Base-by-base conservation (phyloP, 768 basidiomycete species). In the Amanita pseudoporphyria region DNA sequence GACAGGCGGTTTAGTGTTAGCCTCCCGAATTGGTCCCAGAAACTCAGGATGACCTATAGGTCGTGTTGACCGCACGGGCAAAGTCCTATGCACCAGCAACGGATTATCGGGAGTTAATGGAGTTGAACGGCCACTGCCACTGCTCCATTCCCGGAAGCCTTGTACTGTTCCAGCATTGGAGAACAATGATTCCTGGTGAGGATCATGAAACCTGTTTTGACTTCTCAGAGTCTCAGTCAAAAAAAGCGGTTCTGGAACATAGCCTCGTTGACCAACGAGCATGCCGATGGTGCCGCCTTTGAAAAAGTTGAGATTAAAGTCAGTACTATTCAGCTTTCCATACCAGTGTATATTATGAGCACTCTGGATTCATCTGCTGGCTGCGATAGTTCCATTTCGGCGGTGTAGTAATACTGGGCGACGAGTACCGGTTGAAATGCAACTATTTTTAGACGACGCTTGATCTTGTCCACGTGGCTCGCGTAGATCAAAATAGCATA, bases 151-250 rank as follows among this genome's bases (percentile, higher is more conserved):
- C 51, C 85, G 71, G 61, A 83, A 95, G 5, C 85, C 82, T 60
- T 84, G 79, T 6, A 93, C 83, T 18, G 89, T 85, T 6, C 72
- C 69, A 0, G 88, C 78, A 56, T 90, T 78, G 1, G 88, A 89
- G 59, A 89, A 92, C 19, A 95, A 67, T 1, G 91, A 93, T 52
- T 89, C 83, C 62, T 87, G 84, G 19, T 82, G 66, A 3, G 93
- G 94, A 56, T 97, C 94, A 64, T 97, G 89, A 59, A 97, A 97
- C 10, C 94, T 81, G 33, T 78, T 78, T 65, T 93, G 89, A 56
- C 82, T 82, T 56, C 77, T 71, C 24, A 95, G 76, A 0, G 84
- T 89, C 64, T 90, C 84, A 5, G 88, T 90, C 54, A 94, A 69
- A 62, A 91, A 93, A 57, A 83, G 84, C 0, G 89, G 89, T 59